Evolutionary conservation across 257 asterid genomes (phyloP), one percentile per base, ranked within the genome.

Genomic region (Nicotiana attenuata): DNA sequence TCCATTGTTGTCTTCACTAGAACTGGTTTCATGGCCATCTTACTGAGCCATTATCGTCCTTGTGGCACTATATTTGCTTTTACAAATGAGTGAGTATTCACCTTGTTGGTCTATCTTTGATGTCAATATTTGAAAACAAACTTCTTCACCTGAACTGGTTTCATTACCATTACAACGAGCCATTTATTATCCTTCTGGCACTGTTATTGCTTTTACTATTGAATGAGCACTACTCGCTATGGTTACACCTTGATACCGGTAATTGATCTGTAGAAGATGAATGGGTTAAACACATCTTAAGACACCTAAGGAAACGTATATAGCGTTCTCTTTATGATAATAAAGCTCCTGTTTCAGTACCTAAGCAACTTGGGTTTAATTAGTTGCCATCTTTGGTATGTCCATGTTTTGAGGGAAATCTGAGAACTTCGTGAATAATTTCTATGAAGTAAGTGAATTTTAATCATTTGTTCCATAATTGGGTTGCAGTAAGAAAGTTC

Each of bases 51-150:
- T 87, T 96, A 87, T 79, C 93, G 98, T 59, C 98, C 99, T 83
- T 91, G 95, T 82, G 98, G 98, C 90, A 92, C 99, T 78, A 92
- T 96, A 65, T 96, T 88, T 88, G 99, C 99, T 88, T 96, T 96
- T 81, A 96, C 99, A 57, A 92, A 96, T 86, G 97, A 92, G 99
- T 96, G 88, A 91, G 99, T 87, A 50, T 75, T 50, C 28, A 75
- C 80, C 38, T 38, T 75, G 9, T 22, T 50, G 63, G 45, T 50
- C 64, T 50, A 50, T 24, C 64, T 50, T 75, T 75, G 63, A 50
- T 26, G 80, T 50, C 24, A 16, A 50, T 75, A 59, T 75, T 50
- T 15, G 80, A 26, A 24, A 14, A 8, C 24, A 26, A 33, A 22
- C 52, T 75, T 50, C 45, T 50, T 50, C 41, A 75, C 26, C 16